A percentile compares a stretch with the other conserved stretches of the same genome.
phyloP scores from a whole-genome alignment of 805 yeast species.

The Teunomyces tritomae region DNA sequence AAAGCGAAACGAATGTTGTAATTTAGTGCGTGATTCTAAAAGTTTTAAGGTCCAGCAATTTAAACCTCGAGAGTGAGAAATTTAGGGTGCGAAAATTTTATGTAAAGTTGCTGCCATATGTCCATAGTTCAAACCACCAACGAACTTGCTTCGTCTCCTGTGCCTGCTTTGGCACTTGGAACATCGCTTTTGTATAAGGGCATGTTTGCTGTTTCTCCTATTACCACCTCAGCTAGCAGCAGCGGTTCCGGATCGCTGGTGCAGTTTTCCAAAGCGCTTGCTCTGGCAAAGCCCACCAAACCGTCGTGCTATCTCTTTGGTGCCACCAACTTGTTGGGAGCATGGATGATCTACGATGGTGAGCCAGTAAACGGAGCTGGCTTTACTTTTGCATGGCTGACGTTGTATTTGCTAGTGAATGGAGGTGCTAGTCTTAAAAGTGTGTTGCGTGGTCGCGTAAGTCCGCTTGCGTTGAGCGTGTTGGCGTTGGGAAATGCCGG shows the following conservation, averaged over 20 bases:
- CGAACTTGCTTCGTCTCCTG: constrained; percentile 7
- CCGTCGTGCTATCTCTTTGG: constrained; percentile 56
- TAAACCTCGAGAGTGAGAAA: too few species aligned
- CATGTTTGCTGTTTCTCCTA: constrained; percentile 4
- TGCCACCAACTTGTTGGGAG: constrained; percentile 60
- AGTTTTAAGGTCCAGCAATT: too few species aligned
- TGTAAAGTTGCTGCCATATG: not conserved
- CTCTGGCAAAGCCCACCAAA: constrained; percentile 31
- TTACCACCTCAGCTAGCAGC: not conserved
- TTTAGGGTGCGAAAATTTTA: too few species aligned
- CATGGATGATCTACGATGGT: constrained; percentile 73
- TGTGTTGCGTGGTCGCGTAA: constrained; percentile 53
- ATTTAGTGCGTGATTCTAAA: too few species aligned
- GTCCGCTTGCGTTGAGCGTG: constrained; percentile 58
- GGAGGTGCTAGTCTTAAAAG: constrained; percentile 56
- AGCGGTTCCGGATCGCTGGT: constrained; percentile 16
- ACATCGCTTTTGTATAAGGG: constrained; percentile 11
- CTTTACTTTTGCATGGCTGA: constrained; percentile 76
- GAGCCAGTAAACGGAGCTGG: constrained; percentile 81
- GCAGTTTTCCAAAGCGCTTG: constrained; percentile 16
- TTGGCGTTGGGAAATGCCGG: constrained; percentile 62
- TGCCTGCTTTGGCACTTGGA: constrained; percentile 12
- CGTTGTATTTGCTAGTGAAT: constrained; percentile 69
- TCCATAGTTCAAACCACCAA: constrained; percentile 5
- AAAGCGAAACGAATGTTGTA: too few species aligned